Percentiles rank a stretch among this genome's conserved stretches.
Conservation (phyloP, 2,329 filamentous ascomycete genomes). For the Monosporascus sp. region DNA sequence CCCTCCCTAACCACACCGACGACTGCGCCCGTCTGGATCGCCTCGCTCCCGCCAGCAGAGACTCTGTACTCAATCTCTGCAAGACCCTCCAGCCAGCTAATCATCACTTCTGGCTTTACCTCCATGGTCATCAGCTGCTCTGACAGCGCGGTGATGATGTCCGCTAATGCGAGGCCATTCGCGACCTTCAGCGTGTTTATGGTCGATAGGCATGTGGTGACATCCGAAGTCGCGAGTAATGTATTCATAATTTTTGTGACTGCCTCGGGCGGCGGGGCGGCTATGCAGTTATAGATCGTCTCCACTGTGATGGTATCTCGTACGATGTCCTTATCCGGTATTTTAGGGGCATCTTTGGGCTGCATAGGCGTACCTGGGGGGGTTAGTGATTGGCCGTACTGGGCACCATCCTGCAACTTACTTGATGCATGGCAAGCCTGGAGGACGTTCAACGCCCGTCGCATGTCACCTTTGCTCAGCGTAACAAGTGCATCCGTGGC, state of each 20-base stretch:
- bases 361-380: constrained; percentile 60
- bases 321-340: constrained; percentile 59
- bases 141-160: constrained; percentile 81
- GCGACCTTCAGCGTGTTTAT: constrained; percentile 82
- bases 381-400: too few species aligned
- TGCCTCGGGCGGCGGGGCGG: constrained; percentile 85
- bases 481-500: constrained; percentile 79
- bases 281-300: constrained; percentile 96
- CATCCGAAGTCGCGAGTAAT: constrained; percentile 76
- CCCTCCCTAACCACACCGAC: constrained; percentile 85
- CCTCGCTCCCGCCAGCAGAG: constrained; percentile 80
- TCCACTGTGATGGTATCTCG: constrained; percentile 81
- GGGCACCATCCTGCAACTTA: constrained; percentile 32
- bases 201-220: constrained; percentile 82
- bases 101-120: constrained; percentile 79
- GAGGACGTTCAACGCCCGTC: constrained; percentile 86
- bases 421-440: constrained; percentile 96
- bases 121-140: constrained; percentile 80
- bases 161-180: constrained; percentile 84
- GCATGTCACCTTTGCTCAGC: constrained; percentile 93
- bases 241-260: constrained; percentile 80
- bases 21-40: constrained; percentile 85
- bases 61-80: constrained; percentile 91
- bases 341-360: constrained; percentile 52
- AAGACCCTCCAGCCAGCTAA: constrained; percentile 85